phyloP scores from a whole-genome alignment of 805 yeast species.

The Monosporozyma siamensis region DNA sequence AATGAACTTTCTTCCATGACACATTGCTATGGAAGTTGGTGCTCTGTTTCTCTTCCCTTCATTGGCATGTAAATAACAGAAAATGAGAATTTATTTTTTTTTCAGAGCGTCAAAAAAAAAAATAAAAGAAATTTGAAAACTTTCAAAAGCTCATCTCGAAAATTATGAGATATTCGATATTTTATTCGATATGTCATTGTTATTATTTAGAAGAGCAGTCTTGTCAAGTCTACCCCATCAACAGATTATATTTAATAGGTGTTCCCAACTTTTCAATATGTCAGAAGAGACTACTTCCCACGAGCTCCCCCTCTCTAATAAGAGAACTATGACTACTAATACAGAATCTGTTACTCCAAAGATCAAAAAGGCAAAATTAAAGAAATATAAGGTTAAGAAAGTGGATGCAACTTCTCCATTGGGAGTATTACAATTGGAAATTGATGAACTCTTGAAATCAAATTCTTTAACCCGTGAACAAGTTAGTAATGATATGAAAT shows the following conservation, averaged over 20 bases:
- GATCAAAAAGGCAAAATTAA: slow-evolving; percentile 31
- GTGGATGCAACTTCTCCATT: slow-evolving; percentile 70
- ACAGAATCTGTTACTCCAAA: slow-evolving; percentile 1
- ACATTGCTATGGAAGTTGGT: background rate
- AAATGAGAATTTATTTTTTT: no score
- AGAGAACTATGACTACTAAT: slow-evolving; percentile 4
- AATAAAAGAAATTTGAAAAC: background rate
- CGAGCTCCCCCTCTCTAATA: background rate
- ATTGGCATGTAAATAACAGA: no score
- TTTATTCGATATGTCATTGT: background rate
- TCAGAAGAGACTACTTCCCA: slow-evolving; percentile 1
- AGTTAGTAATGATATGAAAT: slow-evolving; percentile 56
- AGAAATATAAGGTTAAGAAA: slow-evolving; percentile 52
- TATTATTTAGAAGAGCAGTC: background rate
- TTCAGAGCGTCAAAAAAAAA: background rate
- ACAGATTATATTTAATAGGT: background rate
- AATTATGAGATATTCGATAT: no score
- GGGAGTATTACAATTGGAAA: slow-evolving; percentile 72
- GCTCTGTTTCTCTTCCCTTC: background rate
- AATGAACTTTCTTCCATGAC: no score
- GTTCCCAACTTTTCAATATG: background rate
- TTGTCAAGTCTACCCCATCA: background rate
- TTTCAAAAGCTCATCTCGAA: slow-evolving; percentile 1
- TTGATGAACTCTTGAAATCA: slow-evolving; percentile 44
- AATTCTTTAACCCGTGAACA: slow-evolving; percentile 36